These are phyloP conservation scores for Stipa capillata DNA, from an alignment of 176 grass and related monocot genomes.

Conservation along the genomic window DNA sequence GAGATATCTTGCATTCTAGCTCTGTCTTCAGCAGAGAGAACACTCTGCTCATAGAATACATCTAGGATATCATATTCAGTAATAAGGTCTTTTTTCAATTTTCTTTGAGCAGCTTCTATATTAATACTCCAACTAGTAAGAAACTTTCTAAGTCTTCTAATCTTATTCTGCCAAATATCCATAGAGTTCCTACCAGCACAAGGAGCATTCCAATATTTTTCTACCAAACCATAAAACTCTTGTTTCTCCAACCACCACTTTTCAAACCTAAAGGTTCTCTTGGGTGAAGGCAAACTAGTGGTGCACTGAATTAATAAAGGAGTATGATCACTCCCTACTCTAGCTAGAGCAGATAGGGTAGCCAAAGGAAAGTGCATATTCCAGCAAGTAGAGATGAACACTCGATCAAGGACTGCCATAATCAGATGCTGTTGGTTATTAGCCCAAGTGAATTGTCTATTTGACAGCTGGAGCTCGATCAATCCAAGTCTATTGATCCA, in stretches of 20 bases:
- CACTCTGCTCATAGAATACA: neutral
- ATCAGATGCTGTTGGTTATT: neutral
- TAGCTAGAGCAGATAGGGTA: no score
- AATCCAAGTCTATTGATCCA: neutral
- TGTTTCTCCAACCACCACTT: neutral
- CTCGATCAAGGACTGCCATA: neutral
- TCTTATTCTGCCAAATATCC: neutral
- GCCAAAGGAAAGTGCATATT: no score
- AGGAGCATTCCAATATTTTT: neutral
- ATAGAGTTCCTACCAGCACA: neutral
- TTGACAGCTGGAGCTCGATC: neutral
- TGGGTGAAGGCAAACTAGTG: no score
- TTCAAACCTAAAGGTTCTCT: neutral
- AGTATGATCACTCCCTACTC: neutral
- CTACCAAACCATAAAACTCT: neutral
- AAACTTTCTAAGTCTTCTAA: neutral
- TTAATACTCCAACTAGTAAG: neutral
- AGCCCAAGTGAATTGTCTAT: neutral
- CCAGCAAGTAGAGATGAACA: no score
- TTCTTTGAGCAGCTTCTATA: neutral
- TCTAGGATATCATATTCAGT: neutral
- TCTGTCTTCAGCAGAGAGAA: neutral
- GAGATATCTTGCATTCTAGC: no score
- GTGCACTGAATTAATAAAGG: no score
- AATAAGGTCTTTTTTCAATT: rapidly evolving